Base-by-base conservation (phyloP, 2,329 filamentous ascomycete genomes). In the Fulvia fulva region DNA sequence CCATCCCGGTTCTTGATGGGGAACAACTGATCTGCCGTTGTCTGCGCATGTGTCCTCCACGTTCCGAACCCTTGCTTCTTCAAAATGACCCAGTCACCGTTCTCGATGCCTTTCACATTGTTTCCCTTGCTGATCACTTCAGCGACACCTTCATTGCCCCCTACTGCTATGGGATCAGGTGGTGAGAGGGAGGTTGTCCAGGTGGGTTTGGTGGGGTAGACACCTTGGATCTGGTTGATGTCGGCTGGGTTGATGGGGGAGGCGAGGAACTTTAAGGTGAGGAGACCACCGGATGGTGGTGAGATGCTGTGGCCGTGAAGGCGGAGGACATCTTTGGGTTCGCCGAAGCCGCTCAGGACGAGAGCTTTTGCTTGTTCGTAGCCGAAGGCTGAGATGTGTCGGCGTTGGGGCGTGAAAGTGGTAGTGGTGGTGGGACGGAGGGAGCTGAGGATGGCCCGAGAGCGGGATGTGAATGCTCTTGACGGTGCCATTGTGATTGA, bases 191-290 rank as follows among this genome's bases (percentile, higher is more conserved):
- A 76, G 5, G 86, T 87, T 19, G 85, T 87, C 75, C 96, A 92
- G 46, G 83, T 79, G 0, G 92, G 91, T 72, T 91, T 91, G 47
- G 86, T 86, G 61, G 93, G 93, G 78, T 99, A 99, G 3, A 93
- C 91, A 65, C 94, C 94, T 79, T 99, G 94, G 70, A 99, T 90
- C 69, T 93, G 93, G 80, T 99, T 99, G 75, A 99, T 90, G 77
- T 99, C 94, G 70, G 94, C 92, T 23, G 94, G 94, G 78, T 99
- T 99, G 75, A 99, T 90, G 57, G 94, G 91, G 0, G 91, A 86
- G 30, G 92, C 90, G 68, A 99, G 89, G 68, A 94, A 87, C 74
- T 91, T 90, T 60, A 99, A 80, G 55, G 93, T 91, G 66, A 95
- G 78, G 63, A 83, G 78, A 56, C 83, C 78, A 50, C 89, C 87